Evolutionary conservation across 1,284 basidiomycete genomes (phyloP).

Genomic region (Coniferiporia sulphurascens): DNA sequence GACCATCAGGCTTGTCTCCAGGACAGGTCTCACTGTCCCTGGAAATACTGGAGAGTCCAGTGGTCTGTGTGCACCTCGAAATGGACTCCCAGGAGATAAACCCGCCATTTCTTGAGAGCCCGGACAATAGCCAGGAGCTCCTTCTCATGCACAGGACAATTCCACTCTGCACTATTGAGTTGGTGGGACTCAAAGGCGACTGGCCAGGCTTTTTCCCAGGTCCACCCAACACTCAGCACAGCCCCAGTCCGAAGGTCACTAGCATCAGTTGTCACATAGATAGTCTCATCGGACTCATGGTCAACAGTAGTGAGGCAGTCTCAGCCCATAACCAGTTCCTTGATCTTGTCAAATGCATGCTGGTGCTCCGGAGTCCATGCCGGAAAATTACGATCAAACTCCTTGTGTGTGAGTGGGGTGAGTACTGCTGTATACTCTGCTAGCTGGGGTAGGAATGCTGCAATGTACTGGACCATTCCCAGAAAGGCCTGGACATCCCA

Average conservation of each 20-base stretch:
- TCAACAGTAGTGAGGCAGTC: constrained; percentile 30
- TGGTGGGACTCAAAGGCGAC: constrained; percentile 31
- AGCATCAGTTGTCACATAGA: constrained; percentile 36
- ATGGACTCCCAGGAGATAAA: constrained; percentile 29
- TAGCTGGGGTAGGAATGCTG: constrained; percentile 34
- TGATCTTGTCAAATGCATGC: constrained; percentile 35
- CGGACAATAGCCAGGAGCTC: constrained; percentile 33
- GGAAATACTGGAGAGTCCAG: constrained; percentile 33
- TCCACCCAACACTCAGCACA: constrained; percentile 28
- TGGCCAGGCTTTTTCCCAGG: constrained; percentile 28
- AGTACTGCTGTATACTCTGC: constrained; percentile 28
- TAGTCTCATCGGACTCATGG: constrained; percentile 30
- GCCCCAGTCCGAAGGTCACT: constrained; percentile 31
- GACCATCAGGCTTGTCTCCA: constrained; percentile 33
- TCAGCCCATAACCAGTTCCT: constrained; percentile 25
- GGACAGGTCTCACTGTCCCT: constrained; percentile 32
- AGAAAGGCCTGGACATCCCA: constrained; percentile 32
- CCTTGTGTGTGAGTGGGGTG: constrained; percentile 29
- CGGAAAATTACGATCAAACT: constrained; percentile 26
- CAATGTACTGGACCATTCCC: constrained; percentile 34
- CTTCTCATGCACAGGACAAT: constrained; percentile 36
- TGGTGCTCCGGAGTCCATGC: constrained; percentile 30
- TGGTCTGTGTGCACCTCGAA: constrained; percentile 38
- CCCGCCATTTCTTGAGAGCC: constrained; percentile 32
- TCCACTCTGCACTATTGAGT: constrained; percentile 29